Base-by-base conservation (phyloP, 176 grass and related monocot genomes). In the Musa itinerans region DNA sequence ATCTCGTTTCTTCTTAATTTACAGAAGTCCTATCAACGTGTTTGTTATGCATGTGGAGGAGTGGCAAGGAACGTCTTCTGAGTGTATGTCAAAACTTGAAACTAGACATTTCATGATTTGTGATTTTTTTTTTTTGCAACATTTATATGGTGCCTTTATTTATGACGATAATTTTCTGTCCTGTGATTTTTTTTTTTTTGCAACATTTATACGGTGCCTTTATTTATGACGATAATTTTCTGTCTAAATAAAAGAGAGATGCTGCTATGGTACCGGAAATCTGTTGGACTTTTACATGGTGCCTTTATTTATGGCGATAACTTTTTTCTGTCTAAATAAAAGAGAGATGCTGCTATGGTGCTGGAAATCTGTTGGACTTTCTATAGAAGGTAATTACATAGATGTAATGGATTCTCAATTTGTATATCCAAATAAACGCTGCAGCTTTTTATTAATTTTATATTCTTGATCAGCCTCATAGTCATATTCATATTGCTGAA, bases 1-100 rank as follows among this genome's bases (percentile, higher is more conserved):
- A 14, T 52, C 51, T n/a, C 5, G 43, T 15, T 20, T 52, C 43
- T 69, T 25, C 29, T 22, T 69, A 50, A 49, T 69, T 69, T 69
- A 11, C 34, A 9, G 14, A 69, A 54, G 49, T 49, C 8, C 52
- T 54, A 55, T 73, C 5, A 17, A 68, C 21, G 90, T 90, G 90
- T 97, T 78, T 85, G 83, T 19, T 97, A 93, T 78, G 63, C 87
- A 17, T 77, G 76, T 54, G 90, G 93, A 50, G 90, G 94, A 76
- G 94, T 97, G 51, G 90, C 83, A 79, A 93, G 94, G 85, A 97
- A 97, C 85, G 82, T 97, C 26, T 75, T 90, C 94, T 21, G 94
- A 93, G 84, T 97, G 94, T 82, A 91, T 93, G 90, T 79, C 75
- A 75, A 97, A 97, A 81, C 84, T 97, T 80, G 90, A 88, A 86